phyloP scores from a whole-genome alignment of 352 stramenopile genomes.

The Phytophthora capsici region DNA sequence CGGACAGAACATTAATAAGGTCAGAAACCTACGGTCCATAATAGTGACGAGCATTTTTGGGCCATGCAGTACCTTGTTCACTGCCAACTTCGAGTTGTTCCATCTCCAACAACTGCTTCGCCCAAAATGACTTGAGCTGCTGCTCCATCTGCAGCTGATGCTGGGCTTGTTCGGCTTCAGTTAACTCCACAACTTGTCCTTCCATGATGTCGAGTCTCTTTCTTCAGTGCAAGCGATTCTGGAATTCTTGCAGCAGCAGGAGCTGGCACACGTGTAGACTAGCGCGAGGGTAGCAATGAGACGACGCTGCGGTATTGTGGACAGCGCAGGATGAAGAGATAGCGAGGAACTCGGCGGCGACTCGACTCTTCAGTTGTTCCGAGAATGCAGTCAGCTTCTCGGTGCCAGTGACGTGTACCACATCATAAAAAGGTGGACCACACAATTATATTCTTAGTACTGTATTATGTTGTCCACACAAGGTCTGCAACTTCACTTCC shows the following conservation, averaged over 20 bases:
- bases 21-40: background rate
- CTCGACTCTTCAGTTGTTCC: constrained; percentile 33
- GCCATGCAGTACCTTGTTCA: constrained; percentile 87
- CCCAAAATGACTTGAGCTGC: constrained; percentile 94
- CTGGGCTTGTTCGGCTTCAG: constrained; percentile 84
- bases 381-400: constrained; percentile 15
- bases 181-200: constrained; percentile 88
- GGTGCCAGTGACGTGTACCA: background rate
- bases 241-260: background rate
- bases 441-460: constrained; percentile 10
- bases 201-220: constrained; percentile 54
- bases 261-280: background rate
- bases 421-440: background rate
- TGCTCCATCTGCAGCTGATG: constrained; percentile 90
- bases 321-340: background rate
- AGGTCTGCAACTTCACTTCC: too few species aligned
- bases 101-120: constrained; percentile 92
- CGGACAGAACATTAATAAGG: constrained; percentile 1
- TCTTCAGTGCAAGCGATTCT: constrained; percentile 10
- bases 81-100: constrained; percentile 92
- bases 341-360: constrained; percentile 2
- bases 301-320: background rate
- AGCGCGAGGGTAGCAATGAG: background rate
- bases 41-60: background rate
- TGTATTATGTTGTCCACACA: background rate